A percentile compares a stretch with the other conserved stretches of the same genome.
Evolutionary conservation across 1,284 basidiomycete genomes (phyloP).

Genomic region (Leccinum glutinopallens): DNA sequence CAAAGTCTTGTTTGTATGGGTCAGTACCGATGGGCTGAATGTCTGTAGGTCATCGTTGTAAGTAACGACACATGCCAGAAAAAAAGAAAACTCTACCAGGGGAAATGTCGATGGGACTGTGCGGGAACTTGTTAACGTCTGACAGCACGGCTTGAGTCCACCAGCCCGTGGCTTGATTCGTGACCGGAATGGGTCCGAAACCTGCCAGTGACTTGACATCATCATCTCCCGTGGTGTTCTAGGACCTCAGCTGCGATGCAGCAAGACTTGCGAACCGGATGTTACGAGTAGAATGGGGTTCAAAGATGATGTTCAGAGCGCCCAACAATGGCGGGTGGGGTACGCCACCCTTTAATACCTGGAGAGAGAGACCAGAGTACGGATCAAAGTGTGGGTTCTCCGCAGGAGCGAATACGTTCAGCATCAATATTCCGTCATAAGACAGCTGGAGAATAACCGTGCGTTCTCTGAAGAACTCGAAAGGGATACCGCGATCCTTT

Average conservation of each 20-base stretch:
- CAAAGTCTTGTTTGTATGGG: background rate
- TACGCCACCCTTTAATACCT: background rate
- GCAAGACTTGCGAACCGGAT: constrained; percentile 15
- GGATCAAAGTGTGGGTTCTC: constrained; percentile 7
- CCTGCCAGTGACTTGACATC: background rate
- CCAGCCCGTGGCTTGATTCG: constrained; percentile 20
- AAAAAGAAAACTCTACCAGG: constrained; percentile 9
- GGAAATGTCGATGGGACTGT: too few species aligned
- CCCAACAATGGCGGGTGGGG: constrained; percentile 5
- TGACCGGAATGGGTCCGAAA: constrained; percentile 9
- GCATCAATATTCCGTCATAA: constrained; percentile 14
- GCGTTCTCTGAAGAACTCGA: background rate
- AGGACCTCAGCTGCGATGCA: constrained; percentile 1
- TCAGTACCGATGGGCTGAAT: constrained; percentile 16
- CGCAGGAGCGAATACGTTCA: constrained; percentile 11
- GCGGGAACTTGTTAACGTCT: constrained; percentile 17
- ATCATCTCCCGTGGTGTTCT: background rate
- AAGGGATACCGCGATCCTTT: constrained; percentile 4
- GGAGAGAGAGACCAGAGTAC: constrained; percentile 15
- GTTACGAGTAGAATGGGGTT: constrained; percentile 16
- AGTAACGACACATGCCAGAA: background rate
- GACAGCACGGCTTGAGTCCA: constrained; percentile 19
- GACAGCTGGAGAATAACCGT: background rate
- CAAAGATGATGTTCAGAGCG: constrained; percentile 19
- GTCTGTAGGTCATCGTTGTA: constrained; percentile 1